Evolutionary conservation across 1,139 yeast genomes (phyloP).

Genomic region (Komagataea norvegica): DNA sequence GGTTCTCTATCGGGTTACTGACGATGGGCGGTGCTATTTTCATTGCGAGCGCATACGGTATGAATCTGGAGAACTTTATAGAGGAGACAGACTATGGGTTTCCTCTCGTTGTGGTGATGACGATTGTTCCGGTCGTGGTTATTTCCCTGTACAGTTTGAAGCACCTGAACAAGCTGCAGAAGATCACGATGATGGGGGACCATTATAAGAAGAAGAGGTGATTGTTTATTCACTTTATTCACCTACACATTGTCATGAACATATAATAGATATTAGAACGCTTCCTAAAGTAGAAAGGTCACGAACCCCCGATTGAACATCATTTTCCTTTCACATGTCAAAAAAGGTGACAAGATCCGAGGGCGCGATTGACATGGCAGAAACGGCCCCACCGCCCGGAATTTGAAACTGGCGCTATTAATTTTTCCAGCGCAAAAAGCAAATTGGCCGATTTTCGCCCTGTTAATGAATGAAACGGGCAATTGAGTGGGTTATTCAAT

Average conservation of each 20-base stretch:
- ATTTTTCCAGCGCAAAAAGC: no score
- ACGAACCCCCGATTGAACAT: no score
- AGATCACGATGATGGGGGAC: slow-evolving; percentile 39
- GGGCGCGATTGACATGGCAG: no score
- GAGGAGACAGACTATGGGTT: slow-evolving; percentile 72
- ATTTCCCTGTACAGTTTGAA: slow-evolving; percentile 37
- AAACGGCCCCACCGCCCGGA: no score
- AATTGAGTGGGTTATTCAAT: not conserved
- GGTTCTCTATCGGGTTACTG: slow-evolving; percentile 78
- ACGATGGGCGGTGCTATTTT: slow-evolving; percentile 78
- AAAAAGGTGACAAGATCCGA: no score
- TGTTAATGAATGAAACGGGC: no score
- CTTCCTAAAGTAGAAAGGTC: no score
- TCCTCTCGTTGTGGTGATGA: slow-evolving; percentile 40
- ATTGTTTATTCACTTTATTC: no score
- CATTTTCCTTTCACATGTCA: slow-evolving; percentile 4
- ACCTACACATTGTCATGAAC: no score
- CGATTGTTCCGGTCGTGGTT: slow-evolving; percentile 29
- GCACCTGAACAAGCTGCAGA: slow-evolving; percentile 38
- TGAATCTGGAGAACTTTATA: slow-evolving; percentile 87
- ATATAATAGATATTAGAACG: no score
- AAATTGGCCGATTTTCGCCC: no score
- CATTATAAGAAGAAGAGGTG: slow-evolving; percentile 16
- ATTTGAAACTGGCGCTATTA: no score
- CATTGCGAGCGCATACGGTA: slow-evolving; percentile 86